phyloP scores from a whole-genome alignment of 306 rosid species.

The Luffa aegyptiaca region DNA sequence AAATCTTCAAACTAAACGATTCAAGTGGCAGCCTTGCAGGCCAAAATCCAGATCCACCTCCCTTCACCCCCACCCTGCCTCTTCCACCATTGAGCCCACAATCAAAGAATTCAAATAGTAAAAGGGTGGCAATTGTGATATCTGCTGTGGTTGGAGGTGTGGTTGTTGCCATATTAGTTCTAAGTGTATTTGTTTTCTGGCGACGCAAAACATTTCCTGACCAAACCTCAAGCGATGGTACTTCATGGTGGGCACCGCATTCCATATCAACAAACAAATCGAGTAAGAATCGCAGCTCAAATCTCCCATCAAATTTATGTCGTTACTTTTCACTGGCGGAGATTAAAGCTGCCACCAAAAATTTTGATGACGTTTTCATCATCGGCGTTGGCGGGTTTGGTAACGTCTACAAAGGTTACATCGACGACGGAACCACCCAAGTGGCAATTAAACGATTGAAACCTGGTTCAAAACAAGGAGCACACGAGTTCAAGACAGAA shows the following conservation, averaged over 20 bases:
- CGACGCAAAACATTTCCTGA: background rate
- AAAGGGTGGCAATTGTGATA: background rate
- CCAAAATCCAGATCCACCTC: constrained; percentile 24
- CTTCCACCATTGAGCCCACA: background rate
- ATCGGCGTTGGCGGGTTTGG: constrained; percentile 34
- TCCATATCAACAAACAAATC: background rate
- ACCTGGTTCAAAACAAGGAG: constrained; percentile 21
- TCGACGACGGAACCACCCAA: background rate
- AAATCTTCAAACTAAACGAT: constrained; percentile 23
- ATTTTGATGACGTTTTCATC: constrained; percentile 5
- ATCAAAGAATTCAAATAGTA: fast-evolving
- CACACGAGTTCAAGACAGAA: constrained; percentile 22
- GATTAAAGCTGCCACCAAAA: constrained; percentile 23
- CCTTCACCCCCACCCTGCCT: background rate
- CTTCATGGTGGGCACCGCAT: background rate
- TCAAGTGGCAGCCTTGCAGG: constrained; percentile 16
- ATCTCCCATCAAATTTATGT: constrained; percentile 9
- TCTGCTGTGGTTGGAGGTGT: constrained; percentile 4
- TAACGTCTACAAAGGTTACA: constrained; percentile 23
- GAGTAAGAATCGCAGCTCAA: background rate
- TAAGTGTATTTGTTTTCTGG: background rate
- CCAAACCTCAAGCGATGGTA: background rate
- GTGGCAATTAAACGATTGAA: constrained; percentile 5
- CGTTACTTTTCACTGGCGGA: constrained; percentile 16
- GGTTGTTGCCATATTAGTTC: background rate